phyloP scores from a whole-genome alignment of 2,329 filamentous ascomycete genomes.

The Aspergillus sp. region DNA sequence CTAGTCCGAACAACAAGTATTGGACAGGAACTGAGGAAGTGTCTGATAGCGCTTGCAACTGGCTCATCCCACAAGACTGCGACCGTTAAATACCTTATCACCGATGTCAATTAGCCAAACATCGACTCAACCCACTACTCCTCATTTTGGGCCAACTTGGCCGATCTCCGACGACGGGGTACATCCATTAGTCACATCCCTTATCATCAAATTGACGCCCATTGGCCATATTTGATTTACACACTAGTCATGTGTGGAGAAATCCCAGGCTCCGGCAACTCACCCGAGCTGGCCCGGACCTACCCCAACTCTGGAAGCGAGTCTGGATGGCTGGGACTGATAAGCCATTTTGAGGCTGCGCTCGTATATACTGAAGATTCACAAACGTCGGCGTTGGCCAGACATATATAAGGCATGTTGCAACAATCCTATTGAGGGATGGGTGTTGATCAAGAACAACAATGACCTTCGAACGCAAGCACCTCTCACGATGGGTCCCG shows the following conservation, averaged over 20 bases:
- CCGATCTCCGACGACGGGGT: background rate
- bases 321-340: background rate
- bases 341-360: background rate
- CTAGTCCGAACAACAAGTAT: background rate
- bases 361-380: background rate
- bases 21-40: background rate
- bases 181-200: background rate
- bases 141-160: background rate
- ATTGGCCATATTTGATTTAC: background rate
- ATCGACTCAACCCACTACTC: background rate
- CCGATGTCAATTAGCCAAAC: background rate
- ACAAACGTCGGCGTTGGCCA: background rate
- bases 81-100: background rate
- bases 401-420: background rate
- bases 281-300: background rate
- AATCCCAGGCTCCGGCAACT: background rate
- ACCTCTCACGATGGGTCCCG: background rate
- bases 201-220: background rate
- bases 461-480: background rate
- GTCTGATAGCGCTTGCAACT: background rate
- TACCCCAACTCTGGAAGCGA: background rate
- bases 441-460: background rate
- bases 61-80: background rate
- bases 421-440: background rate
- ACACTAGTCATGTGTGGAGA: background rate